phyloP scores from a whole-genome alignment of 2,329 filamentous ascomycete species.

The Aspergillus fumigatiaffinis region DNA sequence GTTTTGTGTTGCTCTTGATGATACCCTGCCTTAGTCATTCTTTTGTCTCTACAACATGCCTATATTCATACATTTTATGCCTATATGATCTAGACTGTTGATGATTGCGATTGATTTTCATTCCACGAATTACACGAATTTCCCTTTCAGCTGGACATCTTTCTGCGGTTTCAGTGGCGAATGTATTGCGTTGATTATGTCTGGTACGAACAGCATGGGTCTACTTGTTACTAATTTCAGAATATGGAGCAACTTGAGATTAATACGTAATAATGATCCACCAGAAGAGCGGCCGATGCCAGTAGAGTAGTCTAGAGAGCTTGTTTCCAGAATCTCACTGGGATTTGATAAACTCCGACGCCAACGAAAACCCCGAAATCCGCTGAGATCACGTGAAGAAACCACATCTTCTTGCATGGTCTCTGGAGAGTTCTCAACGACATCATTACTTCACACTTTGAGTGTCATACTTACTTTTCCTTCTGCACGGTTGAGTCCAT shows the following conservation, averaged over 20 bases:
- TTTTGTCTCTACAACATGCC: neutral
- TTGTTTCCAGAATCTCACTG: neutral
- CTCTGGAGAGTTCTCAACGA: conserved; percentile 9
- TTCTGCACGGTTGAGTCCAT: neutral
- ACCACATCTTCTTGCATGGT: conserved; percentile 9
- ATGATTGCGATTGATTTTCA: neutral
- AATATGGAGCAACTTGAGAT: neutral
- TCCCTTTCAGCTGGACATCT: neutral
- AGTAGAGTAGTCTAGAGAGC: neutral
- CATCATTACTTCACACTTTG: conserved; percentile 8
- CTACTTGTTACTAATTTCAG: neutral
- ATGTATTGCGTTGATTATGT: neutral
- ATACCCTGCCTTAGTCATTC: conserved; percentile 1
- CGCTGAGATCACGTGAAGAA: conserved; percentile 14
- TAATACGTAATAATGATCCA: neutral
- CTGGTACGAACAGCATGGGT: neutral
- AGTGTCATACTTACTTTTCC: conserved; percentile 1
- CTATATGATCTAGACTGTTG: neutral
- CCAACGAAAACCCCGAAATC: conserved; percentile 5
- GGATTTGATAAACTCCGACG: conserved; percentile 4
- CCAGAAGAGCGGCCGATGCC: neutral
- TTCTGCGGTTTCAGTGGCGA: neutral
- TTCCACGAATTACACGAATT: neutral
- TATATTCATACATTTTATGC: neutral
- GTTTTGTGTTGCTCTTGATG: neutral